phyloP scores from a whole-genome alignment of 352 stramenopile species.

The Globisporangium uncinulatum region DNA sequence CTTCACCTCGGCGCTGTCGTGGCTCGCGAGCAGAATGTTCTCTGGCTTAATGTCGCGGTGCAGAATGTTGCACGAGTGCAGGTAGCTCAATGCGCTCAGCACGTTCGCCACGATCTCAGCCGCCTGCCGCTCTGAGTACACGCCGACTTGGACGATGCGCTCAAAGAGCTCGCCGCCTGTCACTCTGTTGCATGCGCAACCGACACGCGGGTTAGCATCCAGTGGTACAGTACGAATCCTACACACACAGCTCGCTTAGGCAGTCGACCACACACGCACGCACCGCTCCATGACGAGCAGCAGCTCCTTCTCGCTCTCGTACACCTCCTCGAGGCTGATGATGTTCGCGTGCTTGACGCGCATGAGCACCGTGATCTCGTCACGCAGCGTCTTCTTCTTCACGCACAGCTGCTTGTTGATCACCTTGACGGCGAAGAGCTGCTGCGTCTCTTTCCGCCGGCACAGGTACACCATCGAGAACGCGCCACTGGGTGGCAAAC shows the following conservation, averaged over 20 bases:
- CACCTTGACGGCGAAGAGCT: slow-evolving; percentile 84
- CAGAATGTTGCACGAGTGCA: slow-evolving; percentile 79
- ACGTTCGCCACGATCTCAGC: slow-evolving; percentile 72
- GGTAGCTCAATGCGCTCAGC: slow-evolving; percentile 61
- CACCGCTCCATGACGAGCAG: slow-evolving; percentile 86
- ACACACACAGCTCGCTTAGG: neutral
- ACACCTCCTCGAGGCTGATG: slow-evolving; percentile 83
- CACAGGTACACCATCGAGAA: slow-evolving; percentile 86
- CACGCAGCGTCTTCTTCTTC: slow-evolving; percentile 83
- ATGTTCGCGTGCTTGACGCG: slow-evolving; percentile 85
- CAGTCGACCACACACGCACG: neutral
- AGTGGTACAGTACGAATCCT: neutral
- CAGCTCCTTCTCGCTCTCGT: slow-evolving; percentile 83
- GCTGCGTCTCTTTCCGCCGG: slow-evolving; percentile 68
- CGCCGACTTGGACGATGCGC: slow-evolving; percentile 72
- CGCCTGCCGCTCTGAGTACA: slow-evolving; percentile 79
- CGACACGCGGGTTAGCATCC: neutral
- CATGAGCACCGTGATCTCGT: slow-evolving; percentile 84
- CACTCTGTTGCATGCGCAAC: slow-evolving; percentile 29
- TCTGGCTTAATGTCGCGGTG: slow-evolving; percentile 83
- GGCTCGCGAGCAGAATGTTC: slow-evolving; percentile 73
- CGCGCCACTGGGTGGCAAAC: slow-evolving; percentile 28
- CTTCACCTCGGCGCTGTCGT: slow-evolving; percentile 72
- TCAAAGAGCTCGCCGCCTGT: slow-evolving; percentile 83
- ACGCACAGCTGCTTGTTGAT: slow-evolving; percentile 86